Base-by-base conservation (phyloP, 2,329 filamentous ascomycete species). In the Neonectria neomacrospora region DNA sequence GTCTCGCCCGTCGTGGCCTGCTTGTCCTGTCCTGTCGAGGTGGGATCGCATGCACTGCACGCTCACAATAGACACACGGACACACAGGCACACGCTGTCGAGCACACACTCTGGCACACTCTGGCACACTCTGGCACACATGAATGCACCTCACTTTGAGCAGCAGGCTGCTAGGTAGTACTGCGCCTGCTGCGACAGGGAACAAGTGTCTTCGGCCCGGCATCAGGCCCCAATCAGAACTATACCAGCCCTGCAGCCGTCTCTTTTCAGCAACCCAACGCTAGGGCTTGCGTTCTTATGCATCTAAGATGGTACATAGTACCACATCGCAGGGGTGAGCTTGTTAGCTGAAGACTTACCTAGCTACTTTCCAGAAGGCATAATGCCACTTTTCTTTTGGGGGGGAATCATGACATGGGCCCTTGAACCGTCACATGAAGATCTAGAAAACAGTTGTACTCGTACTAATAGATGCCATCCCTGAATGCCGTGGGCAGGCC, bases 261-360 rank as follows among this genome's bases (percentile, higher is more conserved):
- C 71, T 69, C 22, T 61, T 70, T 73, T 59, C 51, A 71, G 71
- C 60, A 72, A 69, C 68, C 53, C 56, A 51, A 55, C 20, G 45
- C 50, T 55, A 63, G 63, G 68, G 70, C 60, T 48, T 61, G 28
- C 53, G 30, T 61, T 57, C 44, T 41, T 58, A 54, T 63, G 54
- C 60, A 34, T 39, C 23, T 34, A 54, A 16, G 42, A 34, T 9
- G 5, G 47, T 53, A 44, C 26, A 7, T 12, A 18, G 44, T 26
- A 39, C 32, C 6, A 42, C 47, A 37, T 11, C 11, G 3, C 34
- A 28, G 16, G 59, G 47, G n/a, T 14, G 16, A 39, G 22, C 42
- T 2, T 50, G 54, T 39, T 62, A 61, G 53, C n/a, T n/a, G 22
- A 37, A 22, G 56, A 56, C 61, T 52, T 63, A 28, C 45, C 23